Evolutionary conservation across 2,329 filamentous ascomycete genomes (phyloP).

Genomic region (Coccinonectria pachysandricola): DNA sequence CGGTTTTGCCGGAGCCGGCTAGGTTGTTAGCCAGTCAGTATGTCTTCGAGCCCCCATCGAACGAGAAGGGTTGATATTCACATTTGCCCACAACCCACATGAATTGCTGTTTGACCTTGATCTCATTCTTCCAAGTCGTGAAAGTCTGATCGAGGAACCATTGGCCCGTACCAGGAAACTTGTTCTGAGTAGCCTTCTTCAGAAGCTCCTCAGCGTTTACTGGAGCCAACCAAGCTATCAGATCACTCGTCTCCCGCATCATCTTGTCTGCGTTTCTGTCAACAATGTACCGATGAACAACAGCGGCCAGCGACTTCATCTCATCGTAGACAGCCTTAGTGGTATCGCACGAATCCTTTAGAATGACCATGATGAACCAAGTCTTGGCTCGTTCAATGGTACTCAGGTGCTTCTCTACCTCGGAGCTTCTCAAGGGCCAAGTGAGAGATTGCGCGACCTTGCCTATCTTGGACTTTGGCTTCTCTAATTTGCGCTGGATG

Average conservation of each 20-base stretch:
- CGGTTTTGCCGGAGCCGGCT: slow-evolving; percentile 21
- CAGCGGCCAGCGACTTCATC: slow-evolving; percentile 9
- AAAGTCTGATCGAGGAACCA: slow-evolving; percentile 12
- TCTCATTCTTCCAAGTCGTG: slow-evolving; percentile 7
- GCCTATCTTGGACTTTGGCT: slow-evolving; percentile 7
- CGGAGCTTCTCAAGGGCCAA: slow-evolving; percentile 13
- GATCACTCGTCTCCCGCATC: slow-evolving; percentile 7
- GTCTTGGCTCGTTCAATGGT: slow-evolving; percentile 15
- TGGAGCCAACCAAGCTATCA: slow-evolving; percentile 12
- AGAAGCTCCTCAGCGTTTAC: slow-evolving; percentile 9
- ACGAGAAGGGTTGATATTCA: slow-evolving; percentile 3
- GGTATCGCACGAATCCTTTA: slow-evolving; percentile 11
- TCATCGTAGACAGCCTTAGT: slow-evolving; percentile 11
- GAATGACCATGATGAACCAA: slow-evolving; percentile 17
- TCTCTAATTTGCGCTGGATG: slow-evolving; percentile 8
- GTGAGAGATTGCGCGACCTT: slow-evolving; percentile 5
- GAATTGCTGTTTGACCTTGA: slow-evolving; percentile 7
- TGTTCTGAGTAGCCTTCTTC: slow-evolving; percentile 5
- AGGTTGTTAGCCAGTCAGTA: neutral
- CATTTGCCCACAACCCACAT: slow-evolving; percentile 17
- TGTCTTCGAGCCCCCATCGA: too few relatives aligned
- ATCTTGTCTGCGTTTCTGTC: slow-evolving; percentile 7
- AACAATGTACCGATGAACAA: slow-evolving; percentile 13
- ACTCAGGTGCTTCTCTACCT: slow-evolving; percentile 12
- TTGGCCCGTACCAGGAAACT: slow-evolving; percentile 10